Conservation (phyloP, 768 basidiomycete species). For the Russula emetica region DNA sequence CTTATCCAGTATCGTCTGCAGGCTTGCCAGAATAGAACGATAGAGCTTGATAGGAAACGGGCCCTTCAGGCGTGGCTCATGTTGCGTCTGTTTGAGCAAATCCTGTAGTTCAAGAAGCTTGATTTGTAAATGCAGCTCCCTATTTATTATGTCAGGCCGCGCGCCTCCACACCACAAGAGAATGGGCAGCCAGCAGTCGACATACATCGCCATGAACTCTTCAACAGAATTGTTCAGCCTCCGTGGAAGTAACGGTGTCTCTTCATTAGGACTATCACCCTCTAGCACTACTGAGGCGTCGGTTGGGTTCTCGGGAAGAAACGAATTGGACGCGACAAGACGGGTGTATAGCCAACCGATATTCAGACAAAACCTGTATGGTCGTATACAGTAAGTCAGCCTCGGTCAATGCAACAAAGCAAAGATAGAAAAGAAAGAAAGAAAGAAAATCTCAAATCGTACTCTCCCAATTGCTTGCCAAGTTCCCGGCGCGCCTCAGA, state of each 20-base stretch:
- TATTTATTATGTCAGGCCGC: slow-evolving; percentile 33
- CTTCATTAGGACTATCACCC: slow-evolving; percentile 29
- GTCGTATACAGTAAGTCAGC: background rate
- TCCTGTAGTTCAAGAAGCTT: slow-evolving; percentile 82
- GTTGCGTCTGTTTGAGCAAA: slow-evolving; percentile 81
- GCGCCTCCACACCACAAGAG: background rate
- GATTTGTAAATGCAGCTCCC: slow-evolving; percentile 94
- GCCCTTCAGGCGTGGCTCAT: slow-evolving; percentile 93
- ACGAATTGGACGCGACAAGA: slow-evolving; percentile 83
- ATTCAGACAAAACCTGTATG: slow-evolving; percentile 78
- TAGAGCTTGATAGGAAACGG: slow-evolving; percentile 89
- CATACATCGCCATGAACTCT: slow-evolving; percentile 92
- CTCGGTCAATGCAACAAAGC: slow-evolving; percentile 6
- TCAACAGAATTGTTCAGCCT: slow-evolving; percentile 60
- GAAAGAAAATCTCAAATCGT: slow-evolving; percentile 31
- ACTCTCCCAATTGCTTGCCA: slow-evolving; percentile 84
- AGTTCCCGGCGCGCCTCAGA: slow-evolving; percentile 88
- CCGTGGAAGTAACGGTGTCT: slow-evolving; percentile 34
- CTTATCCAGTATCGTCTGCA: slow-evolving; percentile 82
- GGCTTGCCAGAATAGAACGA: slow-evolving; percentile 71
- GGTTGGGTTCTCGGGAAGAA: slow-evolving; percentile 46
- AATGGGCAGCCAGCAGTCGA: background rate
- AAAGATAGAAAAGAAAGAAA: background rate
- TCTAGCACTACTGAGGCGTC: slow-evolving; percentile 27
- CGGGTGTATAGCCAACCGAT: slow-evolving; percentile 94